phyloP scores from a whole-genome alignment of 192 early-diverging fungal genomes.

The Rhizophagus prolifer region DNA sequence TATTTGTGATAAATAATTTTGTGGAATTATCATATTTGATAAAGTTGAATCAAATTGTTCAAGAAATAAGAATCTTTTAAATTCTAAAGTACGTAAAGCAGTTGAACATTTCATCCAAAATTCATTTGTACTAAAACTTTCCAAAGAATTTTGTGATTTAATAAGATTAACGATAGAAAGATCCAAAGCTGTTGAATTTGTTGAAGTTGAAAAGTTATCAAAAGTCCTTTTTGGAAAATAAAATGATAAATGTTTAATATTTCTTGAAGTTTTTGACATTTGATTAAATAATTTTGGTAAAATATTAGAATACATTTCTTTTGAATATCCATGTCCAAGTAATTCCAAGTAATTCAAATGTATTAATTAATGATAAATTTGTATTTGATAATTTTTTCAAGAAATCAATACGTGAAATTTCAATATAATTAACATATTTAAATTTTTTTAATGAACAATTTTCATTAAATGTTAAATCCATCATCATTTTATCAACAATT shows the following conservation, averaged over 20 bases:
- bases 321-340: neutral
- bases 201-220: no score
- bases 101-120: neutral
- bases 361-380: neutral
- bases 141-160: neutral
- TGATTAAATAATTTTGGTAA: neutral
- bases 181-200: neutral
- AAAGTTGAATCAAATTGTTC: neutral
- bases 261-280: neutral
- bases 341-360: neutral
- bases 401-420: neutral
- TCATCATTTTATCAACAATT: neutral
- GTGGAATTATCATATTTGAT: neutral
- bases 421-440: neutral
- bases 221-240: neutral
- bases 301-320: neutral
- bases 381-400: neutral
- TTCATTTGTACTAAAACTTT: neutral
- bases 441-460: neutral
- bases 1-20: neutral
- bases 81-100: neutral
- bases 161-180: neutral
- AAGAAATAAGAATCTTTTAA: neutral
- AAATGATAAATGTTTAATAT: neutral
- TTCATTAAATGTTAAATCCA: neutral